phyloP scores from a whole-genome alignment of 139 green algal species.

The Axilococcus clingmanii region DNA sequence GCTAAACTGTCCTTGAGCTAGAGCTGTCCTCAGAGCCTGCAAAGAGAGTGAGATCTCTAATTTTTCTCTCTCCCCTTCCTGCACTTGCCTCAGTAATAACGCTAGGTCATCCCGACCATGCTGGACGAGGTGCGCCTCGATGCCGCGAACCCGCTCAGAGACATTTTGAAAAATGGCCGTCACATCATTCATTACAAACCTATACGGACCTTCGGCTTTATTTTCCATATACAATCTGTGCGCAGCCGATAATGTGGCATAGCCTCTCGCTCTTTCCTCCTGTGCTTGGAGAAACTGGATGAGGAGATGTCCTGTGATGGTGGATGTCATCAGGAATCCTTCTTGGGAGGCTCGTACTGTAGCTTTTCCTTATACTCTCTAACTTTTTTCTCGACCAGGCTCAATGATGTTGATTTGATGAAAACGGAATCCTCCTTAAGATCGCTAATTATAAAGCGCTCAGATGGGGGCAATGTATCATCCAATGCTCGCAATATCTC shows the following conservation, averaged over 20 bases:
- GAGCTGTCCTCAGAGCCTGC: background rate
- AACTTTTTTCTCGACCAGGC: conserved; percentile 2
- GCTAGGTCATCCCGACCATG: background rate
- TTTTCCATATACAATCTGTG: background rate
- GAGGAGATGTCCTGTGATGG: background rate
- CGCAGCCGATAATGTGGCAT: background rate
- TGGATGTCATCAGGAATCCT: background rate
- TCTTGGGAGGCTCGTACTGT: conserved; percentile 1
- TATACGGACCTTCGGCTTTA: background rate
- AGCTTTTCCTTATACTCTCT: conserved; percentile 1
- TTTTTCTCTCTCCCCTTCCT: conserved; percentile 5
- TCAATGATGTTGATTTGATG: background rate
- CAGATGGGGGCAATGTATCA: background rate
- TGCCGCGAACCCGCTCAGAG: background rate
- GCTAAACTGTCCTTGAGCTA: background rate
- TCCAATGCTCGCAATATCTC: conserved; percentile 11
- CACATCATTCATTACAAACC: background rate
- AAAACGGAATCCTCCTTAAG: background rate
- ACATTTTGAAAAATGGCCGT: background rate
- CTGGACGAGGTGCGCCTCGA: background rate
- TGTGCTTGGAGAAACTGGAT: background rate
- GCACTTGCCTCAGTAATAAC: background rate
- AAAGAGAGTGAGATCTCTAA: conserved; percentile 2
- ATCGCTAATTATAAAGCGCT: conserved; percentile 6
- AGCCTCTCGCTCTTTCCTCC: background rate